Evolutionary conservation across 257 asterid species (phyloP).

Genomic region (Cinchona pubescens): DNA sequence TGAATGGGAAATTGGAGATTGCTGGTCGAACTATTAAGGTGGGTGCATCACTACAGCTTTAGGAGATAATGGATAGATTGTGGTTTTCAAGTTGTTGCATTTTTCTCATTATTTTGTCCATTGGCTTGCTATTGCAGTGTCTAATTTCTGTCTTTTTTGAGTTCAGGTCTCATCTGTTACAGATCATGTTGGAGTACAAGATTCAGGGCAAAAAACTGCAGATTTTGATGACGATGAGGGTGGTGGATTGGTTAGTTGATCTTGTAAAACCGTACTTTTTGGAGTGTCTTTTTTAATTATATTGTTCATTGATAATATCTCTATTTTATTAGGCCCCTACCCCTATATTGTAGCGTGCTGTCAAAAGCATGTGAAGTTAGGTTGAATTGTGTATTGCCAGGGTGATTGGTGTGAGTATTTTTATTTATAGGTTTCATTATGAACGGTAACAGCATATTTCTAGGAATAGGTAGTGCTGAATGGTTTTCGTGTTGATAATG

Average conservation of each 20-base stretch:
- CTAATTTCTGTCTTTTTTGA: slow-evolving; percentile 11
- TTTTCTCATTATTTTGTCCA: neutral
- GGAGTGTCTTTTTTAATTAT: neutral
- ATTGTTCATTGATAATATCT: too few species aligned
- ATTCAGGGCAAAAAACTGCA: slow-evolving; percentile 88
- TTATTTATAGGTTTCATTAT: neutral
- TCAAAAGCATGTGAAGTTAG: too few species aligned
- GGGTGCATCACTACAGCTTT: neutral
- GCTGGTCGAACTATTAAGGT: slow-evolving; percentile 98
- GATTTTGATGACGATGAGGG: slow-evolving; percentile 99
- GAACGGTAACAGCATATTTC: neutral
- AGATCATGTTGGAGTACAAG: slow-evolving; percentile 83
- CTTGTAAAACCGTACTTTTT: neutral
- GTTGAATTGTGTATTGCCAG: neutral
- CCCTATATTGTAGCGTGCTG: too few species aligned
- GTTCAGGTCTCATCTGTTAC: slow-evolving; percentile 91
- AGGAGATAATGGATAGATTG: neutral
- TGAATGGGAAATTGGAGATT: slow-evolving; percentile 90
- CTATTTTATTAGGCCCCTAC: too few species aligned
- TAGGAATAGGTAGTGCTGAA: neutral
- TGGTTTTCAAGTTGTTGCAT: neutral
- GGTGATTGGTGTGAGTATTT: neutral
- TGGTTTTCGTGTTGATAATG: too few species aligned
- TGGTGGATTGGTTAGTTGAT: slow-evolving; percentile 84
- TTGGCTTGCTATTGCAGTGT: slow-evolving; percentile 5